Evolutionary conservation across 1,284 basidiomycete species (phyloP).

Genomic region (Apiotrichum brassicae): DNA sequence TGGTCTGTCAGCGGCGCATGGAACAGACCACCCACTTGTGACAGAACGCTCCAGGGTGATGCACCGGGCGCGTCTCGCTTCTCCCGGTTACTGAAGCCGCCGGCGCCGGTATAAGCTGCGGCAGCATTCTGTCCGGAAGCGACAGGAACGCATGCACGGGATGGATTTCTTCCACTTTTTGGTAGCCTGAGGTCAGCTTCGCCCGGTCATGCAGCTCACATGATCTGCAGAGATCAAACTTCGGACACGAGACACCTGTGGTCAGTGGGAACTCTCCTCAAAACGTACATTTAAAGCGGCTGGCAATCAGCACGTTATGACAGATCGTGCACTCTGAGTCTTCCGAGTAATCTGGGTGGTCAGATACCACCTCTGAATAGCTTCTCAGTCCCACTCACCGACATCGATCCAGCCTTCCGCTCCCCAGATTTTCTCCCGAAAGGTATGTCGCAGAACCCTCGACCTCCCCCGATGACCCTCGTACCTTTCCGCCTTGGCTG

Average conservation of each 20-base stretch:
- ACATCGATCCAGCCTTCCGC: slow-evolving; percentile 74
- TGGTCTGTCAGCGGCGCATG: slow-evolving; percentile 36
- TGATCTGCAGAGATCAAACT: slow-evolving; percentile 70
- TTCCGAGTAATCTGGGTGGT: slow-evolving; percentile 53
- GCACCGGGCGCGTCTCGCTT: slow-evolving; percentile 12
- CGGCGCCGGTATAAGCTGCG: slow-evolving; percentile 7
- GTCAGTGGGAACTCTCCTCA: not conserved
- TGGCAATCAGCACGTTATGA: slow-evolving; percentile 54
- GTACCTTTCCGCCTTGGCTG: slow-evolving; percentile 33
- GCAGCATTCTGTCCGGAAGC: slow-evolving; percentile 55
- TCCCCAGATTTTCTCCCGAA: slow-evolving; percentile 75
- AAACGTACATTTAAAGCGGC: slow-evolving; percentile 66
- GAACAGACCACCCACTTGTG: slow-evolving; percentile 57
- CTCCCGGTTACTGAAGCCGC: not conserved
- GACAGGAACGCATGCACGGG: slow-evolving; percentile 76
- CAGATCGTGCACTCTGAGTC: slow-evolving; percentile 70
- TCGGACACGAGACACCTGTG: slow-evolving; percentile 59
- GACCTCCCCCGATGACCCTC: slow-evolving; percentile 47
- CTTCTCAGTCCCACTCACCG: slow-evolving; percentile 65
- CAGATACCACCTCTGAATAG: no score
- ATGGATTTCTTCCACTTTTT: slow-evolving; percentile 73
- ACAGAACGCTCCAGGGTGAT: slow-evolving; percentile 47
- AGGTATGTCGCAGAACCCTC: slow-evolving; percentile 70
- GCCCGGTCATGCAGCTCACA: slow-evolving; percentile 52
- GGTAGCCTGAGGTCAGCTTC: slow-evolving; percentile 19